Percentiles rank a stretch among this genome's conserved stretches.
phyloP scores from a whole-genome alignment of 129 eudicot species.

The Chrysanthemum makinoi region DNA sequence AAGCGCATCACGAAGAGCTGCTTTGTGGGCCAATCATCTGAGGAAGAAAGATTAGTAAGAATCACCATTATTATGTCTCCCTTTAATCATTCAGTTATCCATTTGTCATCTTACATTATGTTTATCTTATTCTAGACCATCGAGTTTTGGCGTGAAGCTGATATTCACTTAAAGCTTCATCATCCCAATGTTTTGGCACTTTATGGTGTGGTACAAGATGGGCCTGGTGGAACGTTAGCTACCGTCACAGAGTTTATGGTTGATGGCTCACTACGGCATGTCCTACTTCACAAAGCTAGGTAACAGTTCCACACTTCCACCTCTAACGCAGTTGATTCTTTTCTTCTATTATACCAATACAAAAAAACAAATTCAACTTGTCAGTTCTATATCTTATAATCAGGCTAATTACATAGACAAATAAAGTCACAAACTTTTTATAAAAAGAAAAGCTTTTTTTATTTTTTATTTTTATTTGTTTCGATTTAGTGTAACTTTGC shows the following conservation, averaged over 20 bases:
- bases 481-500: too few species aligned
- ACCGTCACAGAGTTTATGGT: conserved; percentile 95
- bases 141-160: conserved; percentile 97
- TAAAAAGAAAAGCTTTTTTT: too few species aligned
- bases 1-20: conserved; percentile 88
- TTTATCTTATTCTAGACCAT: conserved; percentile 42
- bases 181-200: conserved; percentile 97
- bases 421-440: too few species aligned
- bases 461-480: too few species aligned
- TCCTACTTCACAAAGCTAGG: conserved; percentile 86
- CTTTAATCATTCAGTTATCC: not conserved
- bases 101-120: conserved; percentile 8
- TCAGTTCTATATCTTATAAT: too few species aligned
- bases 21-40: conserved; percentile 85
- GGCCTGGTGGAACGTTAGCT: conserved; percentile 91
- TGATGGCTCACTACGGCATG: conserved; percentile 92
- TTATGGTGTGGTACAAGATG: conserved; percentile 98
- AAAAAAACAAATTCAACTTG: too few species aligned
- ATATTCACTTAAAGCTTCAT: conserved; percentile 83
- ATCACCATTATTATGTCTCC: not conserved
- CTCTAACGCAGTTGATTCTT: not conserved
- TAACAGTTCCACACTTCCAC: conserved; percentile 18
- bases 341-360: not conserved
- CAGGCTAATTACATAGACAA: too few species aligned
- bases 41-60: conserved; percentile 86